Evolutionary conservation across 495 filamentous ascomycete genomes (phyloP).

Genomic region (Penicilliopsis zonata): DNA sequence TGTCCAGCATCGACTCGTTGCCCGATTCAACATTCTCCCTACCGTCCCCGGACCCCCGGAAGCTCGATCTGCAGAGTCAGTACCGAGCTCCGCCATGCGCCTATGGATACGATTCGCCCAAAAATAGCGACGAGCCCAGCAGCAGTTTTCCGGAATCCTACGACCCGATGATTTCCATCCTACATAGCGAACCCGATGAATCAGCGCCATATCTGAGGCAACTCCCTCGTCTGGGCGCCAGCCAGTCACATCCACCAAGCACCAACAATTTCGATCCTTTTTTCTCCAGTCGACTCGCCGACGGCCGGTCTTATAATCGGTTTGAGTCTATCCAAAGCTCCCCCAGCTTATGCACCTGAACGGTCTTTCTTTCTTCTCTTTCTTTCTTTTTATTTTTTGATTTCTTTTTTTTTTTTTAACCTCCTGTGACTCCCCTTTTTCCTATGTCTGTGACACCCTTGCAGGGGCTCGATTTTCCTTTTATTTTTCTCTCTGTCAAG

Average conservation of each 20-base stretch:
- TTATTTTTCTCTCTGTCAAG: background rate
- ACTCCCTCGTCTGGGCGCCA: slow-evolving; percentile 6
- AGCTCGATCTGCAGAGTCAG: slow-evolving; percentile 6
- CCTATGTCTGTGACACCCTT: background rate
- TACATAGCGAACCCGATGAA: slow-evolving; percentile 12
- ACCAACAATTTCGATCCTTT: slow-evolving; percentile 23
- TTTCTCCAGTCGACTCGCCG: slow-evolving; percentile 14
- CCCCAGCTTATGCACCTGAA: slow-evolving; percentile 25
- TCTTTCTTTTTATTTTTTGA: slow-evolving; percentile 4
- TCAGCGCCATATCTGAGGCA: slow-evolving; percentile 13
- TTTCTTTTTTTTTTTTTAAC: slow-evolving; percentile 3
- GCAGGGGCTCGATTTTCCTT: background rate
- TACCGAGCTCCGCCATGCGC: slow-evolving; percentile 10
- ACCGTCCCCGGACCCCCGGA: slow-evolving; percentile 10
- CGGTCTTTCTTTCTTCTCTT: slow-evolving; percentile 1
- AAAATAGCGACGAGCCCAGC: slow-evolving; percentile 8
- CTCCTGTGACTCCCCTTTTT: background rate
- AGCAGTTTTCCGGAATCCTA: slow-evolving; percentile 11
- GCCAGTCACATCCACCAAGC: slow-evolving; percentile 10
- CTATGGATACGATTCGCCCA: slow-evolving; percentile 14
- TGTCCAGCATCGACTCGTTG: slow-evolving; percentile 22
- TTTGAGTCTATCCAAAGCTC: slow-evolving; percentile 19
- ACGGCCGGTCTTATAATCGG: slow-evolving; percentile 14
- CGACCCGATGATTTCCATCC: slow-evolving; percentile 16
- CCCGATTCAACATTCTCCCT: slow-evolving; percentile 19